Evolutionary conservation across 2,329 filamentous ascomycete genomes (phyloP).

Genomic region (Shiraia sp.): DNA sequence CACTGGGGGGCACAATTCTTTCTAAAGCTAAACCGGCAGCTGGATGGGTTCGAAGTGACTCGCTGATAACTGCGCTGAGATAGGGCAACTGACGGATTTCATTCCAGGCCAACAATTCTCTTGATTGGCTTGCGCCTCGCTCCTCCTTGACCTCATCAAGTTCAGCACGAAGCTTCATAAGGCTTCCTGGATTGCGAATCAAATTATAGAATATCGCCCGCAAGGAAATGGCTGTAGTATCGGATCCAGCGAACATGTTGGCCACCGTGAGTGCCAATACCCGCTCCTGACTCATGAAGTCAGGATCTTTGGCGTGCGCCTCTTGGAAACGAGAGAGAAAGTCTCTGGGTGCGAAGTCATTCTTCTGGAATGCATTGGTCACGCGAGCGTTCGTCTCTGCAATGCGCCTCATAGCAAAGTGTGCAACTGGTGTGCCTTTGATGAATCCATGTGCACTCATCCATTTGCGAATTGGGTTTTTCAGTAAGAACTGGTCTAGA

Average conservation of each 20-base stretch:
- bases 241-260: slow-evolving; percentile 22
- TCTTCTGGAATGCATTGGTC: not conserved
- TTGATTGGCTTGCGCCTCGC: slow-evolving; percentile 1
- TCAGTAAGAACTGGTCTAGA: slow-evolving; percentile 12
- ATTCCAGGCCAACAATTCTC: slow-evolving; percentile 7
- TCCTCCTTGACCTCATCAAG: slow-evolving; percentile 13
- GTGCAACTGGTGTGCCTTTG: slow-evolving; percentile 9
- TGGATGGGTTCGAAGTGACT: slow-evolving; percentile 49
- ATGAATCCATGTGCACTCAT: slow-evolving; percentile 8
- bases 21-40: slow-evolving; percentile 47
- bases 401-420: slow-evolving; percentile 12
- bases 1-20: slow-evolving; percentile 45
- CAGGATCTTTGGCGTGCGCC: slow-evolving; percentile 13
- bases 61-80: slow-evolving; percentile 50
- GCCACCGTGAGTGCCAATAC: slow-evolving; percentile 18
- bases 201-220: slow-evolving; percentile 46
- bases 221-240: slow-evolving; percentile 44
- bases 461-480: slow-evolving; percentile 15
- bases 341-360: no score
- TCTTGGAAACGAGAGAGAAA: slow-evolving; percentile 17
- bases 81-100: slow-evolving; percentile 32
- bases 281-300: slow-evolving; percentile 13
- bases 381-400: slow-evolving; percentile 1
- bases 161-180: slow-evolving; percentile 21
- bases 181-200: slow-evolving; percentile 26